phyloP scores from a whole-genome alignment of 2,329 filamentous ascomycete species.

The Plectosphaerella plurivora region DNA sequence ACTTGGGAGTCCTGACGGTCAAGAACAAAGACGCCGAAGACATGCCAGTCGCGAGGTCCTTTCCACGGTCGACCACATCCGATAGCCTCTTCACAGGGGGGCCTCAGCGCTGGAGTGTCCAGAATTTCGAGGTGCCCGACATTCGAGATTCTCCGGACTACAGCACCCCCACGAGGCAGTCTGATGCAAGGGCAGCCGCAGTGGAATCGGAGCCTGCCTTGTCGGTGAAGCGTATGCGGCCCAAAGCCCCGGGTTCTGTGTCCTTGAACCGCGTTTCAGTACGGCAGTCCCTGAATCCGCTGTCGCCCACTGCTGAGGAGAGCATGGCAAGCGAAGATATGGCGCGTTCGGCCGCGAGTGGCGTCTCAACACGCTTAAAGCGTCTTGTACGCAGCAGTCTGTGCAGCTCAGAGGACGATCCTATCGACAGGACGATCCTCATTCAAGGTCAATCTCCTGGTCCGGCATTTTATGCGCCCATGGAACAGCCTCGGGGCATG shows the following conservation, averaged over 20 bases:
- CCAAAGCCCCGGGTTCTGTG: conserved; percentile 12
- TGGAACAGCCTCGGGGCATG: not conserved
- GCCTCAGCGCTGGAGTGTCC: conserved; percentile 29
- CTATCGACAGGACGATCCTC: not conserved
- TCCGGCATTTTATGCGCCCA: not conserved
- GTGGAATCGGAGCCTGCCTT: not conserved
- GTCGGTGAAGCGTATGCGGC: conserved; percentile 9
- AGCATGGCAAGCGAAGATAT: conserved; percentile 7
- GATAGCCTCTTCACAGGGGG: conserved; percentile 32
- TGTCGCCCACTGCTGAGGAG: conserved; percentile 26
- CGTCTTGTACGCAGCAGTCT: not conserved
- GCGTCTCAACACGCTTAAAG: not conserved
- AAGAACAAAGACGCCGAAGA: conserved; percentile 9
- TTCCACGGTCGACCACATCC: conserved; percentile 34
- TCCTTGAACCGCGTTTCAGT: conserved; percentile 7
- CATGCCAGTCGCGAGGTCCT: conserved; percentile 8
- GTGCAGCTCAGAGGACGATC: not conserved
- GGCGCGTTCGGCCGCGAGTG: too few relatives aligned
- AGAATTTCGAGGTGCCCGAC: conserved; percentile 12
- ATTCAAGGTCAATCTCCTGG: too few relatives aligned
- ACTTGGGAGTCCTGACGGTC: conserved; percentile 30
- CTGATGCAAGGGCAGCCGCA: too few relatives aligned
- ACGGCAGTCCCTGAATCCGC: conserved; percentile 11
- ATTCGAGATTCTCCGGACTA: conserved; percentile 29
- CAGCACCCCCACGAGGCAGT: conserved; percentile 24